Evolutionary conservation across 192 early-diverging fungal genomes (phyloP).

Genomic region (Jimgerdemannia flammicorona): DNA sequence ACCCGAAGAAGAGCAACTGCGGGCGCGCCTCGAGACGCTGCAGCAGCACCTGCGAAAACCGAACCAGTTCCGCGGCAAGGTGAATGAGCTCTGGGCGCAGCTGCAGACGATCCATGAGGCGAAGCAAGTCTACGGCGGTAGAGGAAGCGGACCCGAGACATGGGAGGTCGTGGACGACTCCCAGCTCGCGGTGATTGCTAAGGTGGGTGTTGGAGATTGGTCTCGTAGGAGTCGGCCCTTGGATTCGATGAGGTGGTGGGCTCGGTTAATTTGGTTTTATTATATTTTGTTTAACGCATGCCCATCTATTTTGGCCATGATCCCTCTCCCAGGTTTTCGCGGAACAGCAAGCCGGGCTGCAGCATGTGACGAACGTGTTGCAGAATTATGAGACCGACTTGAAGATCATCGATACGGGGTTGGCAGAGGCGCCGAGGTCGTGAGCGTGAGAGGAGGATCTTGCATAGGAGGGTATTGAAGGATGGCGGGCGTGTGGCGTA

Average conservation of each 20-base stretch:
- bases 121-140: neutral
- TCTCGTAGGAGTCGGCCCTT: no score
- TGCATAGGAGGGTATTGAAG: neutral
- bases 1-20: conserved; percentile 79
- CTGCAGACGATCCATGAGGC: conserved; percentile 13
- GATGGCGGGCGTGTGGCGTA: neutral
- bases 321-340: neutral
- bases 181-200: neutral
- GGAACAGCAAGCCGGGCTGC: neutral
- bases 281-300: neutral
- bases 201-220: neutral
- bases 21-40: conserved; percentile 70
- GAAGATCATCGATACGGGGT: neutral
- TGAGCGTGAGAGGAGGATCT: neutral
- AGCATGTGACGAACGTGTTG: neutral
- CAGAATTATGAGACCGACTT: neutral
- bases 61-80: conserved; percentile 73
- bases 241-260: no score
- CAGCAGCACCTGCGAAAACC: conserved; percentile 72
- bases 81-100: conserved; percentile 82
- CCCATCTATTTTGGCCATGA: neutral
- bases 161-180: neutral
- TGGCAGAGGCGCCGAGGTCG: neutral
- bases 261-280: no score
- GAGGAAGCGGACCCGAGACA: neutral